Evolutionary conservation across 305 asterid genomes (phyloP).

Genomic region (Solanum hybrid): DNA sequence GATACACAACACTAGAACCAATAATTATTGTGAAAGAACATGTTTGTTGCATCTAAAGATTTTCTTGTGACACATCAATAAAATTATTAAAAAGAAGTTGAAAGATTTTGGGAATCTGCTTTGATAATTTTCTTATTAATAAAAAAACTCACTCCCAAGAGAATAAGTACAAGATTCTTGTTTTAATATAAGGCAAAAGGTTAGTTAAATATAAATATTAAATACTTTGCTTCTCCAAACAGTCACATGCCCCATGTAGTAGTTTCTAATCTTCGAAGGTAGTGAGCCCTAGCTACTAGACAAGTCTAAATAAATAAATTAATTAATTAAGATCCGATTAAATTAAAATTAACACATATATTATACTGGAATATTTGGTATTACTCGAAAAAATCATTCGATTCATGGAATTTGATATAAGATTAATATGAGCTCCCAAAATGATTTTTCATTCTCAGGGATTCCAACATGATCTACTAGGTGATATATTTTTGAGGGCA

Average conservation of each 20-base stretch:
- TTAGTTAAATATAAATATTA: background rate
- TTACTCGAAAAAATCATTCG: no score
- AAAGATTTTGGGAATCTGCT: background rate
- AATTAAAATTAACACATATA: no score
- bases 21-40: background rate
- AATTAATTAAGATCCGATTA: no score
- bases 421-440: background rate
- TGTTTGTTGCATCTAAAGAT: background rate
- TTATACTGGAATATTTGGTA: rapidly evolving
- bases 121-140: background rate
- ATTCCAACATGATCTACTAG: background rate
- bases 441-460: background rate
- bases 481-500: no score
- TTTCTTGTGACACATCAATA: background rate
- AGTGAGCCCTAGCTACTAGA: background rate
- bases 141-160: background rate
- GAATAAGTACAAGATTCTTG: background rate
- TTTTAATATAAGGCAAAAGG: background rate
- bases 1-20: background rate
- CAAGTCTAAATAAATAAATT: background rate
- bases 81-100: background rate
- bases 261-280: background rate
- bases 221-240: background rate
- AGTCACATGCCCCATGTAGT: background rate
- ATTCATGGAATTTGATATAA: background rate